These are phyloP conservation scores for Artomyces pyxidatus DNA, from an alignment of 768 basidiomycete genomes.

Conservation along the genomic window DNA sequence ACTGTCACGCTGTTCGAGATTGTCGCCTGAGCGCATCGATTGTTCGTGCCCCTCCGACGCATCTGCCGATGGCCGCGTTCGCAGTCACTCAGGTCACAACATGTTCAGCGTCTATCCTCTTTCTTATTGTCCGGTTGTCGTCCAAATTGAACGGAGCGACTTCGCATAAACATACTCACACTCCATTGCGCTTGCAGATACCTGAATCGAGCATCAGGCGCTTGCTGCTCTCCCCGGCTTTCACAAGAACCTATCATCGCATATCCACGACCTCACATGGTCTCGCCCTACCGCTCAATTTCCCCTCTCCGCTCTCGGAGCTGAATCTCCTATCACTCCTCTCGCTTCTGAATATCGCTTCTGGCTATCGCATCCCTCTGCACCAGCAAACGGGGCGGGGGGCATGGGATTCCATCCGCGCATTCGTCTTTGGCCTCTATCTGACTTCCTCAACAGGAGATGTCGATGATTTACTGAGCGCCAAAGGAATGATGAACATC, in stretches of 20 bases:
- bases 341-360: slow-evolving; percentile 76
- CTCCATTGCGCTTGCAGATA: slow-evolving; percentile 36
- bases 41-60: no score
- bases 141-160: neutral
- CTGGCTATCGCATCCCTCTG: slow-evolving; percentile 69
- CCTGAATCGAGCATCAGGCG: slow-evolving; percentile 46
- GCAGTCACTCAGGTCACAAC: slow-evolving; percentile 2
- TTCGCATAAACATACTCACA: slow-evolving; percentile 3
- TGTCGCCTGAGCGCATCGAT: no score
- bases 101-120: neutral
- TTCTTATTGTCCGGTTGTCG: neutral
- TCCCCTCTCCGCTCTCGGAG: slow-evolving; percentile 64
- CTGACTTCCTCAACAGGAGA: slow-evolving; percentile 51
- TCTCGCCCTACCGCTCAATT: slow-evolving; percentile 70
- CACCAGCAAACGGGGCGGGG: slow-evolving; percentile 69
- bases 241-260: slow-evolving; percentile 52
- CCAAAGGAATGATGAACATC: slow-evolving; percentile 55
- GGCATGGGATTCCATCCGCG: slow-evolving; percentile 78
- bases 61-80: neutral
- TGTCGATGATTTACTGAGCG: slow-evolving; percentile 51
- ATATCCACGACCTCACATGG: slow-evolving; percentile 56
- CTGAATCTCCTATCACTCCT: slow-evolving; percentile 76
- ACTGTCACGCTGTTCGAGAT: no score
- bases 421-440: slow-evolving; percentile 64
- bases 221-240: slow-evolving; percentile 56